phyloP scores from a whole-genome alignment of 2,329 filamentous ascomycete genomes.

The Cytospora schulzeri region DNA sequence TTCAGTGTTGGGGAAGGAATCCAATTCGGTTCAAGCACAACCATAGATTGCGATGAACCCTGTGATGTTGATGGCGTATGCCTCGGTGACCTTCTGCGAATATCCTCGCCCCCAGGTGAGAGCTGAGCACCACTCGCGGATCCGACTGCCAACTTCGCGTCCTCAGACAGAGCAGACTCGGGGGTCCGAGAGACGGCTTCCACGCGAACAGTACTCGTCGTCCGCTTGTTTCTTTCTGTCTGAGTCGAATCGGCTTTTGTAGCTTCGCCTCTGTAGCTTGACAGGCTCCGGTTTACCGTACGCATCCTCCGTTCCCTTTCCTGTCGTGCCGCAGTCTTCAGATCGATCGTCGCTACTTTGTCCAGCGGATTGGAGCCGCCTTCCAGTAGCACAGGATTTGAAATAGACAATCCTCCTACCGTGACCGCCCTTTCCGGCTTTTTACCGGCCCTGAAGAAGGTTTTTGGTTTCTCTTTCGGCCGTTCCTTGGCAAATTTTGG shows the following conservation, averaged over 20 bases:
- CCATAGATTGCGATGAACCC: slow-evolving; percentile 3
- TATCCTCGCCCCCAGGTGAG: slow-evolving; percentile 52
- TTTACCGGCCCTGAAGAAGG: slow-evolving; percentile 20
- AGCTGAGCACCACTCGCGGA: slow-evolving; percentile 51
- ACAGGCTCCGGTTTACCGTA: neutral
- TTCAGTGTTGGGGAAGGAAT: slow-evolving; percentile 15
- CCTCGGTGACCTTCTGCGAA: slow-evolving; percentile 56
- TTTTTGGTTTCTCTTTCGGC: slow-evolving; percentile 33
- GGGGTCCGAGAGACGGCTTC: slow-evolving; percentile 36
- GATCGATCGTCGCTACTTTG: slow-evolving; percentile 52
- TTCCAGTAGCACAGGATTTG: slow-evolving; percentile 49
- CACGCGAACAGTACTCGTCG: slow-evolving; percentile 43
- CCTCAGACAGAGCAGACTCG: slow-evolving; percentile 29
- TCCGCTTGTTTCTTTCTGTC: slow-evolving; percentile 40
- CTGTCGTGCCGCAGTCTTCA: slow-evolving; percentile 50
- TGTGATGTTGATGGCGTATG: slow-evolving; percentile 32
- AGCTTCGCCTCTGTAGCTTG: neutral
- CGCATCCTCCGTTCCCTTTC: slow-evolving; percentile 48
- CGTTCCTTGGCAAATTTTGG: slow-evolving; percentile 27
- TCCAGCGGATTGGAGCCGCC: slow-evolving; percentile 44
- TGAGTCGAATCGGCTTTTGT: slow-evolving; percentile 15
- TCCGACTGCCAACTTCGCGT: slow-evolving; percentile 37
- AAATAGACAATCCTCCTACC: slow-evolving; percentile 49
- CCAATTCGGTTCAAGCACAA: neutral
- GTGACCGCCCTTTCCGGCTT: slow-evolving; percentile 29